These are phyloP conservation scores for Arabidopsis suecica DNA, from an alignment of 345 rosid species.

Conservation along the genomic window DNA sequence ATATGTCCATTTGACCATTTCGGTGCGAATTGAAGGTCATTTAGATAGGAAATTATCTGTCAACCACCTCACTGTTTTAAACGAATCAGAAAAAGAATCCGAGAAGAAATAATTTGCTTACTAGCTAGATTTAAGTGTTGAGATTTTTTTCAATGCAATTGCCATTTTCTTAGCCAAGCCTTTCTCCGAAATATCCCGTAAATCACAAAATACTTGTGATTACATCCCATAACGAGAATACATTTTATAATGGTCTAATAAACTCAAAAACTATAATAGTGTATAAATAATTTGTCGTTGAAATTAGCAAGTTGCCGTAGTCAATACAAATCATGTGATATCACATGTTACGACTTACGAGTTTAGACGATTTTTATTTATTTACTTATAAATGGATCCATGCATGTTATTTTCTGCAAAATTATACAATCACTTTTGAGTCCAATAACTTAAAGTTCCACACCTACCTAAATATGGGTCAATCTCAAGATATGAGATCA, in stretches of 20 bases:
- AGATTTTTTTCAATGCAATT: background rate
- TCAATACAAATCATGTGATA: slow-evolving; percentile 16
- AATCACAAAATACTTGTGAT: slow-evolving; percentile 8
- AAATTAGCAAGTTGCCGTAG: background rate
- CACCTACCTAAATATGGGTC: slow-evolving; percentile 23
- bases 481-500: slow-evolving; percentile 27
- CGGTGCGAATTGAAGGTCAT: background rate
- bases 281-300: too few species aligned
- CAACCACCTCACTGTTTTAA: background rate
- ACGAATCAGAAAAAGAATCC: background rate
- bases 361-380: background rate
- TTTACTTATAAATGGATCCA: background rate
- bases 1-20: slow-evolving; percentile 4
- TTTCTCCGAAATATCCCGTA: slow-evolving; percentile 5
- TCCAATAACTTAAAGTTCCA: slow-evolving; percentile 26
- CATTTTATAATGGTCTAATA: background rate
- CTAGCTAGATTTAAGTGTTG: background rate
- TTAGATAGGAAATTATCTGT: background rate
- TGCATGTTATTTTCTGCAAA: background rate
- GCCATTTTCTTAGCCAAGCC: background rate
- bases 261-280: background rate
- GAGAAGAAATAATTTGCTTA: background rate
- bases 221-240: background rate
- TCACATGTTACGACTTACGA: background rate
- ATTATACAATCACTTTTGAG: background rate